Base-by-base conservation (phyloP, 1,284 basidiomycete genomes). In the Ceratobasidium papillatum region DNA sequence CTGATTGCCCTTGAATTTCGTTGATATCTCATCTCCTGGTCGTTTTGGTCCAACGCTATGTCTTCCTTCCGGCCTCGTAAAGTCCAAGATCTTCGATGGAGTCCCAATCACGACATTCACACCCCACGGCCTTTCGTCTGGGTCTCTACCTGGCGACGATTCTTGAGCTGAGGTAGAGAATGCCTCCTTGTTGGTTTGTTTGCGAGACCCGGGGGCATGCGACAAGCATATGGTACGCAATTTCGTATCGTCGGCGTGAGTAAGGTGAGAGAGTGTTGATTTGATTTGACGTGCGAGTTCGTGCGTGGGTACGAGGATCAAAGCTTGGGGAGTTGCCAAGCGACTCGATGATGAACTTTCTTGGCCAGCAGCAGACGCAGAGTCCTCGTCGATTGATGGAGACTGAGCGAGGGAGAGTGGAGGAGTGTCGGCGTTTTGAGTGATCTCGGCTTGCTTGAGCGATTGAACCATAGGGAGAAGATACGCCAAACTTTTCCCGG, bases 401-500 rank as follows among this genome's bases (percentile, higher is more conserved):
- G n/a, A n/a, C n/a, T n/a, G n/a, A n/a, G n/a, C n/a, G n/a, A n/a
- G n/a, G n/a, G n/a, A n/a, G n/a, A n/a, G n/a, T n/a, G n/a, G n/a
- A n/a, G n/a, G n/a, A n/a, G n/a, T n/a, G n/a, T n/a, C n/a, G n/a
- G n/a, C n/a, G n/a, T n/a, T n/a, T 47, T 11, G 45, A 7, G 36
- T 54, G 34, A 36, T 62, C 79, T 93, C 90, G 1, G 85, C 85
- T 64, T 83, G 80, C 81, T 96, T 96, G 78, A 96, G 84, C 74
- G 87, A 84, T 77, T 95, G 92, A 2, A 96, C 84, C 59, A 96
- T 81, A 0, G 94, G 94, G 1, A 96, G 85, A 43, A 96, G 87
- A 80, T 95, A 96, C 0, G 94, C 94, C n/a, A 95, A 87, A 2
- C 92, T 94, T 83, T 96, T 96, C 0, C 94, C 94, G 0, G 93